Conservation (phyloP, 1,284 basidiomycete species). For the Peniophora sp. region DNA sequence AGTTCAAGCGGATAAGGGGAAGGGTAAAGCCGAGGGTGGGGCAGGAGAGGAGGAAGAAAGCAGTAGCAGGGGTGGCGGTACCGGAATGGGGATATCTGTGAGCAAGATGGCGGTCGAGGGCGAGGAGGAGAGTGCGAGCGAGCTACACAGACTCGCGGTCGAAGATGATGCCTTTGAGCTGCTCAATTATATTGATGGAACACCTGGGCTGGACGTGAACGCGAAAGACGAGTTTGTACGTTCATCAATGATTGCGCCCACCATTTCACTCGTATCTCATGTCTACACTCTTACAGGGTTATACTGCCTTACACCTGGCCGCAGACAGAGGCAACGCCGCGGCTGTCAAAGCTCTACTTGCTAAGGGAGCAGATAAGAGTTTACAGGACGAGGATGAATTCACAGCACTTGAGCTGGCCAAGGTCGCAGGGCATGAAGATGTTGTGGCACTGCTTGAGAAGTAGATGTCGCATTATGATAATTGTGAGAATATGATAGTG, state of each 20-base stretch:
- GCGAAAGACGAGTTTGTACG: constrained; percentile 59
- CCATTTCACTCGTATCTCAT: constrained; percentile 1
- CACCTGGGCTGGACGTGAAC: constrained; percentile 34
- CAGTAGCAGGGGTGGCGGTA: constrained; percentile 20
- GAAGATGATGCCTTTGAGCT: constrained; percentile 45
- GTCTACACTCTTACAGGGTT: constrained; percentile 47
- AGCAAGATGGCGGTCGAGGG: constrained; percentile 46
- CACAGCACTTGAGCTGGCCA: constrained; percentile 58
- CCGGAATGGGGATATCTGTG: constrained; percentile 54
- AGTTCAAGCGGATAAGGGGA: constrained; percentile 1
- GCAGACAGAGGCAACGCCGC: constrained; percentile 67
- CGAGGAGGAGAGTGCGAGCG: constrained; percentile 26
- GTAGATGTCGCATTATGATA: no score
- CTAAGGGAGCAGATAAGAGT: constrained; percentile 52
- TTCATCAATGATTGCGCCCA: constrained; percentile 8
- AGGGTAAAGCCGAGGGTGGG: constrained; percentile 7
- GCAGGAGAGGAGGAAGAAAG: constrained; percentile 5
- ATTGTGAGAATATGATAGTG: background rate
- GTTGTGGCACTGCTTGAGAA: constrained; percentile 43
- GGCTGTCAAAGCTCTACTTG: constrained; percentile 54
- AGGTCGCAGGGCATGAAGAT: constrained; percentile 55
- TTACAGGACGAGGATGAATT: constrained; percentile 75
- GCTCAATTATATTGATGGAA: constrained; percentile 32
- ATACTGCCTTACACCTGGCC: constrained; percentile 80
- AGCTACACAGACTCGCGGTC: constrained; percentile 61